Conservation (phyloP, 73 alveolate genomes). For the Effrenium voratum region DNA sequence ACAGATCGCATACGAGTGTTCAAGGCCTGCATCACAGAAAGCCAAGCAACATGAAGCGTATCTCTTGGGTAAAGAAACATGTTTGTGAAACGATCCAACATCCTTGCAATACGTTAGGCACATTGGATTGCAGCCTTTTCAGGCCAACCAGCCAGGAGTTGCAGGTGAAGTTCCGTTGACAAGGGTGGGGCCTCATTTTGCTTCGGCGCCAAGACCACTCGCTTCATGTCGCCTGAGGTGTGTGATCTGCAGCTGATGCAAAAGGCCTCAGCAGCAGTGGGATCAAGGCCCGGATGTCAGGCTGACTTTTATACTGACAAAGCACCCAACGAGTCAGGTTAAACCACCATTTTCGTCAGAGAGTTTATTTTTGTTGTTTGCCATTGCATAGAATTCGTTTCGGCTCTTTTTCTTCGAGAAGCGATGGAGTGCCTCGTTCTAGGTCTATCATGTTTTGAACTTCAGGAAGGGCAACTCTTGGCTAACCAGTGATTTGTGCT, state of each 20-base stretch:
- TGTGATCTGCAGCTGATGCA: slow-evolving; percentile 55
- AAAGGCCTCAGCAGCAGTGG: background rate
- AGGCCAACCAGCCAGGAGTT: background rate
- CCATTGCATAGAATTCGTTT: too few species aligned
- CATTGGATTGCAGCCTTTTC: too few species aligned
- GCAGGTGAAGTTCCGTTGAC: background rate
- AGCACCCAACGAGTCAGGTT: too few species aligned
- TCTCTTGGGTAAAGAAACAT: background rate
- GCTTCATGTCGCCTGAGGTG: background rate
- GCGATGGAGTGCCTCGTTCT: too few species aligned
- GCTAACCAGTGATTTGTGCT: too few species aligned
- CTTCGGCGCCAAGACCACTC: background rate
- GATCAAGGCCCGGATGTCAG: slow-evolving; percentile 29
- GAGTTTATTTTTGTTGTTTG: too few species aligned
- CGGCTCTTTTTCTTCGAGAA: too few species aligned
- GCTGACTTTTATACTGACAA: too few species aligned
- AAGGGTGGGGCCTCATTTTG: background rate
- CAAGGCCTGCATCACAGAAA: background rate
- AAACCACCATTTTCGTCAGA: too few species aligned
- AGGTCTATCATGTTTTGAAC: too few species aligned
- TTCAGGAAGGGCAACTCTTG: too few species aligned
- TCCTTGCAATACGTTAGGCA: background rate
- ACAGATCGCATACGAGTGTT: slow-evolving; percentile 51
- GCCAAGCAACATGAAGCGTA: background rate
- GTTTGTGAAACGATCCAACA: background rate